Conservation (phyloP, 768 basidiomycete genomes). For the Clavulina sp. region DNA sequence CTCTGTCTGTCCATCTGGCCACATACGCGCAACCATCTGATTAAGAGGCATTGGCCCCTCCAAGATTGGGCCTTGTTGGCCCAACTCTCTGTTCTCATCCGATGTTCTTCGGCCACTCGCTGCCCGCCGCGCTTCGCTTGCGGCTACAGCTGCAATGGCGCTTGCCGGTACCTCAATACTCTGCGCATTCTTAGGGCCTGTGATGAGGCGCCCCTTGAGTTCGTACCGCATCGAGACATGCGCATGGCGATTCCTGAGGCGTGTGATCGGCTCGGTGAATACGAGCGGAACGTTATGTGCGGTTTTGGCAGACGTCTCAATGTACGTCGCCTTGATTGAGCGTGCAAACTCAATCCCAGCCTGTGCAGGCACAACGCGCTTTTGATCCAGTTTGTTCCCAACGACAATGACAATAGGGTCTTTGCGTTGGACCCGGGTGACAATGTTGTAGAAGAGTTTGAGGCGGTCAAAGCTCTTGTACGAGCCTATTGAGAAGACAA, state of each 20-base stretch:
- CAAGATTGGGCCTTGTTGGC: too few species aligned
- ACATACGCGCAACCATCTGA: too few species aligned
- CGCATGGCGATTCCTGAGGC: background rate
- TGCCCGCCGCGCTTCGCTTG: too few species aligned
- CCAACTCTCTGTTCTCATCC: too few species aligned
- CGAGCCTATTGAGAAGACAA: slow-evolving; percentile 95
- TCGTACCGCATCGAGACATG: background rate
- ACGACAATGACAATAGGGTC: slow-evolving; percentile 85
- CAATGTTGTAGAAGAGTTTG: slow-evolving; percentile 77
- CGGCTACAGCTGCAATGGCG: too few species aligned
- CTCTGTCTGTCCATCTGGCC: too few species aligned
- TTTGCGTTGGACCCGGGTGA: slow-evolving; percentile 66
- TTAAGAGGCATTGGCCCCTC: too few species aligned
- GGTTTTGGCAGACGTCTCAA: slow-evolving; percentile 94
- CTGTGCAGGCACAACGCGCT: slow-evolving; percentile 81
- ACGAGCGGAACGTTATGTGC: slow-evolving; percentile 80
- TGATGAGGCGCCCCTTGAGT: too few species aligned
- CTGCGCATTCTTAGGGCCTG: too few species aligned
- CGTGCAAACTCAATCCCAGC: slow-evolving; percentile 72
- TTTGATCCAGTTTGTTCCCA: slow-evolving; percentile 91
- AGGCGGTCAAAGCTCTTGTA: slow-evolving; percentile 80
- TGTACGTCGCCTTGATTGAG: slow-evolving; percentile 78
- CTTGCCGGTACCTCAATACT: too few species aligned
- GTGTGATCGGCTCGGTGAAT: slow-evolving; percentile 61
- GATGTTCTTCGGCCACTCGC: too few species aligned